Evolutionary conservation across 345 rosid species (phyloP), one percentile per base, ranked within the genome.

Genomic region (Citrus cavaleriei): DNA sequence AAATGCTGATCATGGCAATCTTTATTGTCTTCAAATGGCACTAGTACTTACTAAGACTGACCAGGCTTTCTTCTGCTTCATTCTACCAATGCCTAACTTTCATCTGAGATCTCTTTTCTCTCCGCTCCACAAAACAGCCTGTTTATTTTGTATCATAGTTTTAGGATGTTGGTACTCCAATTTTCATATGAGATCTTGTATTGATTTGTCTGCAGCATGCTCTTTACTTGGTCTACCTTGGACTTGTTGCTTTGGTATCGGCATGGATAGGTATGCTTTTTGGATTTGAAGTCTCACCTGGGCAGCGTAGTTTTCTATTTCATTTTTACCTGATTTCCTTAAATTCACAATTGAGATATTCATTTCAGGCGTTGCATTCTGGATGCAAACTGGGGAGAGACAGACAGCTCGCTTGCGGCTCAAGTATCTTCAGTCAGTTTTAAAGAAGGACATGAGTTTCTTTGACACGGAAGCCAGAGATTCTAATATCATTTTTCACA

Each of bases 331-430:
- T 46, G 51, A 10, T 46, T 46, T 13, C 51, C 51, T 46, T 46
- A 46, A 46, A 46, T 46, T 42, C 51, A 42, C 51, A 10, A 42
- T 72, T 75, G 54, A 57, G 38, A 21, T 21, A 63, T 38, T 55
- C 5, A 59, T 76, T 89, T 46, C 79, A 88, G 90, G 94, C 70
- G 94, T 91, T 60, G 92, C 92, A 32, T 89, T 78, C 74, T 91
- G 97, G 98, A 91, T 85, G 90, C 97, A 92, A 86, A 93, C 97
- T 30, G 95, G 94, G 66, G 95, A 95, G 81, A 89, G 98, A 84
- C 98, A 95, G 83, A 86, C 97, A 7, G 87, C 93, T 19, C 77
- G 95, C 69, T 76, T 93, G 85, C 90, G 95, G 46, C 79, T 88
- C 38, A 82, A 87, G 81, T 91, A 95, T 82, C 92, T 95, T 40